phyloP scores from a whole-genome alignment of 2,329 filamentous ascomycete genomes.

The Monilinia fructicola region DNA sequence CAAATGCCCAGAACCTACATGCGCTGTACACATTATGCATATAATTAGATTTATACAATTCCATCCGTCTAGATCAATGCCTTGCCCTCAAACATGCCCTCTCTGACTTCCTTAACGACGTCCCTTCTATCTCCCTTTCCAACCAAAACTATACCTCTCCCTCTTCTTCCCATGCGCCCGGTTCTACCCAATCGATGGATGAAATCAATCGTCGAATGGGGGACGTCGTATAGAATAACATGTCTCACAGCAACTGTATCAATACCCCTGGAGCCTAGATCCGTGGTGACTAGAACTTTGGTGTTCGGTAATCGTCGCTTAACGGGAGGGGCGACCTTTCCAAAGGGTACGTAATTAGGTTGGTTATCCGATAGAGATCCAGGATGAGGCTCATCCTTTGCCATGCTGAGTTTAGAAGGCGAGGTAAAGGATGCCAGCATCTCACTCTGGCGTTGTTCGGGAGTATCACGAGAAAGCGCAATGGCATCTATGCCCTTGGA shows the following conservation, averaged over 20 bases:
- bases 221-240: constrained; percentile 95
- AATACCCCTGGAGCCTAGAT: constrained; percentile 88
- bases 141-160: constrained; percentile 84
- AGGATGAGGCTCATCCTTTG: constrained; percentile 34
- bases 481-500: constrained; percentile 87
- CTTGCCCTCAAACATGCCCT: constrained; percentile 82
- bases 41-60: constrained; percentile 23
- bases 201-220: constrained; percentile 95
- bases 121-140: constrained; percentile 88
- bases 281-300: constrained; percentile 91
- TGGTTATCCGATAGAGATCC: constrained; percentile 45
- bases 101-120: constrained; percentile 85
- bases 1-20: not conserved
- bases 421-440: constrained; percentile 72
- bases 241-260: constrained; percentile 89
- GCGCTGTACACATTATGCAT: not conserved
- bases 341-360: constrained; percentile 39
- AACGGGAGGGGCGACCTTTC: constrained; percentile 32
- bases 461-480: constrained; percentile 80
- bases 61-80: constrained; percentile 59
- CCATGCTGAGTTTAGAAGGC: not conserved
- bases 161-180: constrained; percentile 87
- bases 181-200: constrained; percentile 92
- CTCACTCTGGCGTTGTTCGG: constrained; percentile 73
- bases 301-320: constrained; percentile 62